phyloP scores from a whole-genome alignment of 2,329 filamentous ascomycete species.

The Lasiodiplodia hormozganensis region DNA sequence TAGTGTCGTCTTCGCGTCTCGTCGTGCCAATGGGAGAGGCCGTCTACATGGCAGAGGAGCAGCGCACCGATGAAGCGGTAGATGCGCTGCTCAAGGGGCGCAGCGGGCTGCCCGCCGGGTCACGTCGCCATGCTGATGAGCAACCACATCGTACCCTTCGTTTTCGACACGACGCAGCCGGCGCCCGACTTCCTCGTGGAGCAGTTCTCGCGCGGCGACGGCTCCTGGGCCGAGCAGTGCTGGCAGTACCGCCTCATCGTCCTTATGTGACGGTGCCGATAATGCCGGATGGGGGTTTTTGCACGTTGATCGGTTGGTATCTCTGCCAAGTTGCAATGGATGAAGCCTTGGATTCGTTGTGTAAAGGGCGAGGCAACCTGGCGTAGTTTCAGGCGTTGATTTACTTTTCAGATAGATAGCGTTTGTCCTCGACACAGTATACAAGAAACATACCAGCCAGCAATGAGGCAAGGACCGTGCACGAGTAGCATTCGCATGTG shows the following conservation, averaged over 20 bases:
- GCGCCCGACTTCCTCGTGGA: neutral
- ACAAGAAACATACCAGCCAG: too few relatives aligned
- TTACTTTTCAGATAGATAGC: too few relatives aligned
- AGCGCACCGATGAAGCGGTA: neutral
- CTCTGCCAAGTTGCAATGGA: too few relatives aligned
- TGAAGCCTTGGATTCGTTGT: too few relatives aligned
- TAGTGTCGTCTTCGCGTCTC: neutral
- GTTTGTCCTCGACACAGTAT: too few relatives aligned
- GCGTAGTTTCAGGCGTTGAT: too few relatives aligned
- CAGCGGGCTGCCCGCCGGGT: neutral
- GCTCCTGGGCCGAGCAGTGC: conserved; percentile 13
- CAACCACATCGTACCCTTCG: neutral
- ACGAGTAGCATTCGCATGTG: too few relatives aligned
- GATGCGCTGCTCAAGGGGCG: neutral
- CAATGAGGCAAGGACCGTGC: too few relatives aligned
- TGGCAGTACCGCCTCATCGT: conserved; percentile 14
- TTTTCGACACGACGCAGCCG: neutral
- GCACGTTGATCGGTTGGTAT: too few relatives aligned
- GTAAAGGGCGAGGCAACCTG: too few relatives aligned
- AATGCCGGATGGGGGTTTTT: too few relatives aligned
- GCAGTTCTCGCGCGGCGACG: conserved; percentile 1
- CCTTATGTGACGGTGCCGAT: too few relatives aligned
- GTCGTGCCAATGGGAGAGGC: neutral
- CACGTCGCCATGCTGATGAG: neutral
- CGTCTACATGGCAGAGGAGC: neutral